phyloP scores from a whole-genome alignment of 139 green algal species.

The Coccomyxa sp. region DNA sequence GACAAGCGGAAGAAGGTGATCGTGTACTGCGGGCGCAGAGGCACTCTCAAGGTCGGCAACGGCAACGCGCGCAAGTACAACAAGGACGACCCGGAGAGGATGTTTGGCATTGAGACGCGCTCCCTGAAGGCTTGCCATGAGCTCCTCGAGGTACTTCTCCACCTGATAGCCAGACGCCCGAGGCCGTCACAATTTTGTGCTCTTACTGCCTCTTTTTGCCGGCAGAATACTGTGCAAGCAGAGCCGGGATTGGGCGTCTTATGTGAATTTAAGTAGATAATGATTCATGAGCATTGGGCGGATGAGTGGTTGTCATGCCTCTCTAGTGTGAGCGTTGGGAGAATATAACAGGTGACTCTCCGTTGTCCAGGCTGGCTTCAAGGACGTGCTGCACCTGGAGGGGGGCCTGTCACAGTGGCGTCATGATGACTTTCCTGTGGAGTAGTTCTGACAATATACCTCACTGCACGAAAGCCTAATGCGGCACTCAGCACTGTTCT shows the following conservation, averaged over 20 bases:
- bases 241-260: not conserved
- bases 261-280: not conserved
- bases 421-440: conserved; percentile 33
- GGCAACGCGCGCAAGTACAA: conserved; percentile 24
- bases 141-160: conserved; percentile 47
- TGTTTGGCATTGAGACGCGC: conserved; percentile 68
- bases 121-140: conserved; percentile 77
- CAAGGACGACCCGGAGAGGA: conserved; percentile 59
- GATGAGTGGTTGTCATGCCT: not conserved
- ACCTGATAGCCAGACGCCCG: no score
- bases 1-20: conserved; percentile 36
- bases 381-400: conserved; percentile 57
- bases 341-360: not conserved
- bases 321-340: not conserved
- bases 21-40: conserved; percentile 24
- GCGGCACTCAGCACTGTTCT: no score
- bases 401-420: conserved; percentile 57
- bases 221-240: not conserved
- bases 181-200: not conserved
- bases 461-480: no score
- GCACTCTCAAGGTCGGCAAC: conserved; percentile 14
- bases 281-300: not conserved
- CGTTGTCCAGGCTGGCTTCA: conserved; percentile 47
- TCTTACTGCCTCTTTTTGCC: not conserved
- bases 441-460: not conserved